Evolutionary conservation across 1,284 basidiomycete species (phyloP).

Genomic region (Veloporphyrellus conicus): DNA sequence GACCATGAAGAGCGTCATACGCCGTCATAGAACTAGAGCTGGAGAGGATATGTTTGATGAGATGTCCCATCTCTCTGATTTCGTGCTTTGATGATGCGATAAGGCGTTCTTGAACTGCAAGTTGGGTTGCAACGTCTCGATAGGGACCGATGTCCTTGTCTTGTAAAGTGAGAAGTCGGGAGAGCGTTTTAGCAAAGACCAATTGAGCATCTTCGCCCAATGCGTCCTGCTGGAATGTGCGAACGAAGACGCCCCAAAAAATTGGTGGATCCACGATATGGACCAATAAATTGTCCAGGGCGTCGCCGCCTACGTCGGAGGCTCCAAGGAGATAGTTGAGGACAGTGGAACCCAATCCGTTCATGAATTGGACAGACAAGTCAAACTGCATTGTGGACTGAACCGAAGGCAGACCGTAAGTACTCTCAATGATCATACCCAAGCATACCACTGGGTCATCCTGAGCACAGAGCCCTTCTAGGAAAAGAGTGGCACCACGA

Average conservation of each 20-base stretch:
- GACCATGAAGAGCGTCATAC: slow-evolving; percentile 21
- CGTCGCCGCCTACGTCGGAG: slow-evolving; percentile 36
- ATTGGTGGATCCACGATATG: slow-evolving; percentile 50
- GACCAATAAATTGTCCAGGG: slow-evolving; percentile 30
- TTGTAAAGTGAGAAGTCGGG: slow-evolving; percentile 40
- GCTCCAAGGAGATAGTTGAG: slow-evolving; percentile 42
- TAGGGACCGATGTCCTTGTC: slow-evolving; percentile 11
- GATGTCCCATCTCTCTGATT: slow-evolving; percentile 36
- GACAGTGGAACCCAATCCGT: slow-evolving; percentile 38
- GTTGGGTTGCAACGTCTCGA: slow-evolving; percentile 1
- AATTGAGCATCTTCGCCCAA: slow-evolving; percentile 37
- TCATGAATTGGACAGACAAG: slow-evolving; percentile 40
- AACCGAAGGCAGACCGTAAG: slow-evolving; percentile 13
- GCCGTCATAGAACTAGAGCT: slow-evolving; percentile 12
- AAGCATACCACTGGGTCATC: slow-evolving; percentile 17
- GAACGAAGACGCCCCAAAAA: slow-evolving; percentile 45
- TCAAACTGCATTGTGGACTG: slow-evolving; percentile 15
- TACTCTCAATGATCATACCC: slow-evolving; percentile 8
- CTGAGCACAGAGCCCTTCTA: slow-evolving; percentile 5
- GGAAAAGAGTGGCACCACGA: slow-evolving; percentile 26
- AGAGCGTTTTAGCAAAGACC: slow-evolving; percentile 49
- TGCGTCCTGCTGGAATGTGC: slow-evolving; percentile 35
- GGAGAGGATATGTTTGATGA: slow-evolving; percentile 41
- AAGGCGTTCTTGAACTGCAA: slow-evolving; percentile 5
- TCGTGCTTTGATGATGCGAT: slow-evolving; percentile 34